A percentile compares a stretch with the other conserved stretches of the same genome.
Conservation (phyloP, 208 protist genomes). For the Crithidia thermophila region DNA sequence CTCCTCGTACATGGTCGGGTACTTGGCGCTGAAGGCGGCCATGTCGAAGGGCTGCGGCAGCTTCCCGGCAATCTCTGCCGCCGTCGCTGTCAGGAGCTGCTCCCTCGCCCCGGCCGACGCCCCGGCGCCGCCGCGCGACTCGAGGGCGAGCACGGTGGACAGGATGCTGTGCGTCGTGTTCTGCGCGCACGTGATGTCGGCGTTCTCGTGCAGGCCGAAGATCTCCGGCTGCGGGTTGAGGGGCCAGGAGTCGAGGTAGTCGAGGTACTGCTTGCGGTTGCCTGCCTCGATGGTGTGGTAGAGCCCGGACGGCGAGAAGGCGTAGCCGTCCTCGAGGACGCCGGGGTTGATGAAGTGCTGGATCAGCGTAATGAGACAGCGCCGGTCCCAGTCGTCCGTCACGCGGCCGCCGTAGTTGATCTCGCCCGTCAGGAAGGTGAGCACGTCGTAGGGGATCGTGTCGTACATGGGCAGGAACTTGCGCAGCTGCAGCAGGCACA, state of each 20-base stretch:
- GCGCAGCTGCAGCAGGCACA: constrained; percentile 91
- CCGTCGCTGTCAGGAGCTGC: constrained; percentile 76
- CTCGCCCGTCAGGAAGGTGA: constrained; percentile 94
- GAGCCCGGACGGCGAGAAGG: constrained; percentile 87
- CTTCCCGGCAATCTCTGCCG: constrained; percentile 84
- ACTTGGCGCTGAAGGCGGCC: constrained; percentile 79
- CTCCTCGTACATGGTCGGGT: constrained; percentile 93
- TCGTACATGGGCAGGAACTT: constrained; percentile 94
- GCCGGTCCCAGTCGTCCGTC: constrained; percentile 97
- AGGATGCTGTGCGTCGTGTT: constrained; percentile 83
- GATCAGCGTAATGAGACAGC: constrained; percentile 95
- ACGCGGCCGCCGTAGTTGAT: constrained; percentile 98
- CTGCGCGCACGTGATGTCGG: constrained; percentile 96
- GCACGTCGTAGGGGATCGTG: constrained; percentile 92
- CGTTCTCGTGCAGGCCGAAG: constrained; percentile 97
- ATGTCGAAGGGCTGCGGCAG: constrained; percentile 89
- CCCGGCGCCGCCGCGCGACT: constrained; percentile 68
- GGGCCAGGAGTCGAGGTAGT: constrained; percentile 90
- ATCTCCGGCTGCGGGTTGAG: constrained; percentile 95
- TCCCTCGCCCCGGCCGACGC: constrained; percentile 50
- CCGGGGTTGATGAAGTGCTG: constrained; percentile 88
- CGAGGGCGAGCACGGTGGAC: constrained; percentile 81
- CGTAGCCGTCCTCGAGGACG: constrained; percentile 89
- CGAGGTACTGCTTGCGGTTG: constrained; percentile 86
- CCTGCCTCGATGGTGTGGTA: constrained; percentile 92